phyloP scores from a whole-genome alignment of 1,284 basidiomycete species.

The Ceratobasidium sp. region DNA sequence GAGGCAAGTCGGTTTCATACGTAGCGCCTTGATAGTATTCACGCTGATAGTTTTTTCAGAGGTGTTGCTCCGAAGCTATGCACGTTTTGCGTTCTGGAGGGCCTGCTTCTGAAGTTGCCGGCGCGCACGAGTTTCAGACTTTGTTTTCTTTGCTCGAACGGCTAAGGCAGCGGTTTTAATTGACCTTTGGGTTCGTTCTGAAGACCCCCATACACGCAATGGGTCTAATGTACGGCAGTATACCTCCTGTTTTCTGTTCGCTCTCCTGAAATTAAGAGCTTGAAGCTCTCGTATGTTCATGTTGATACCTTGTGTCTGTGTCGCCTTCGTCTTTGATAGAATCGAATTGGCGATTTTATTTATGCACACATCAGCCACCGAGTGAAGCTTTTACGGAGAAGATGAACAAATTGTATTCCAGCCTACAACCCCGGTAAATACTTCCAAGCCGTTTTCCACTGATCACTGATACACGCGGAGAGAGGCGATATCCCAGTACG shows the following conservation, averaged over 20 bases:
- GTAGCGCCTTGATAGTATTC: neutral
- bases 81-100: constrained; percentile 6
- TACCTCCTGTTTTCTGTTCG: too few relatives aligned
- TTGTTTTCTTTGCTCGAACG: constrained; percentile 4
- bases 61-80: constrained; percentile 20
- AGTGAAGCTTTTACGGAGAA: too few relatives aligned
- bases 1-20: neutral
- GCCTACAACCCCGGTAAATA: neutral
- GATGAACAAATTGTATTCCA: neutral
- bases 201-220: too few relatives aligned
- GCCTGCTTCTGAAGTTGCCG: neutral
- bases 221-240: neutral
- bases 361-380: too few relatives aligned
- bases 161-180: neutral
- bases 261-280: too few relatives aligned
- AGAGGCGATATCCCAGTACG: constrained; percentile 65
- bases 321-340: too few relatives aligned
- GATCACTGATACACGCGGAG: constrained; percentile 59
- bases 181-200: too few relatives aligned
- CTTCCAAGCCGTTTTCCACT: constrained; percentile 5
- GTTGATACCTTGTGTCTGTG: too few relatives aligned
- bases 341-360: too few relatives aligned
- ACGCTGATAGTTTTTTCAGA: neutral
- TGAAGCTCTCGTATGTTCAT: too few relatives aligned
- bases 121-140: neutral